phyloP scores from a whole-genome alignment of 2,329 filamentous ascomycete species.

The Sclerotinia sclerotiorum region DNA sequence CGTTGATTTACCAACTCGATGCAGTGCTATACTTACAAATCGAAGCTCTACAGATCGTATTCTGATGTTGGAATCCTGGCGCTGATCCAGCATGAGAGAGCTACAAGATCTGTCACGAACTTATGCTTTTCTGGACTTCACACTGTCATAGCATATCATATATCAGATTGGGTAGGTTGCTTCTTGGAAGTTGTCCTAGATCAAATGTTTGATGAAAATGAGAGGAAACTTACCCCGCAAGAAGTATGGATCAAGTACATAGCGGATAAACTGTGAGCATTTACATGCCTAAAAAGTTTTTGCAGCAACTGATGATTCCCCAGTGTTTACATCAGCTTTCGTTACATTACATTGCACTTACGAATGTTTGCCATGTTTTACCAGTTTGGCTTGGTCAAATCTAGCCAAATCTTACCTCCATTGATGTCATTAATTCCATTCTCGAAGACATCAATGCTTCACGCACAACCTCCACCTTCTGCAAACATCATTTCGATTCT shows the following conservation, averaged over 20 bases:
- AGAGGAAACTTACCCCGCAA: slow-evolving; percentile 24
- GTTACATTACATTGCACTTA: slow-evolving; percentile 36
- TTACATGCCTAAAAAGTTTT: background rate
- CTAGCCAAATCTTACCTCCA: slow-evolving; percentile 10
- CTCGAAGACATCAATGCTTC: slow-evolving; percentile 34
- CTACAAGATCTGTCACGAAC: slow-evolving; percentile 26
- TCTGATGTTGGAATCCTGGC: slow-evolving; percentile 31
- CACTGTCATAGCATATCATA: slow-evolving; percentile 36
- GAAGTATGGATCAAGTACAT: slow-evolving; percentile 24
- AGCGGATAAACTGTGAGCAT: slow-evolving; percentile 27
- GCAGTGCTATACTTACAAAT: background rate
- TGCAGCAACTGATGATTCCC: slow-evolving; percentile 26
- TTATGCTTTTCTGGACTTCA: slow-evolving; percentile 38
- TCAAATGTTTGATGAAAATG: slow-evolving; percentile 29
- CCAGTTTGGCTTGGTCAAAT: slow-evolving; percentile 37
- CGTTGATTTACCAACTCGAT: background rate
- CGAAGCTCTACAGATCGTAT: slow-evolving; percentile 40
- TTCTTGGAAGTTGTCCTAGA: slow-evolving; percentile 33
- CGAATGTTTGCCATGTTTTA: slow-evolving; percentile 40
- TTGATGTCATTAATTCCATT: slow-evolving; percentile 34
- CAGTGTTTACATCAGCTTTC: slow-evolving; percentile 33
- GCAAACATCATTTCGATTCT: slow-evolving; percentile 26
- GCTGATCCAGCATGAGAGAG: slow-evolving; percentile 35
- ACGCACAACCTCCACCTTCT: slow-evolving; percentile 27
- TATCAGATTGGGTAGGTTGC: slow-evolving; percentile 34